Percentiles rank a stretch among this genome's conserved stretches.
phyloP scores from a whole-genome alignment of 2,329 filamentous ascomycete species.

The Drechslerella stenobrocha region DNA sequence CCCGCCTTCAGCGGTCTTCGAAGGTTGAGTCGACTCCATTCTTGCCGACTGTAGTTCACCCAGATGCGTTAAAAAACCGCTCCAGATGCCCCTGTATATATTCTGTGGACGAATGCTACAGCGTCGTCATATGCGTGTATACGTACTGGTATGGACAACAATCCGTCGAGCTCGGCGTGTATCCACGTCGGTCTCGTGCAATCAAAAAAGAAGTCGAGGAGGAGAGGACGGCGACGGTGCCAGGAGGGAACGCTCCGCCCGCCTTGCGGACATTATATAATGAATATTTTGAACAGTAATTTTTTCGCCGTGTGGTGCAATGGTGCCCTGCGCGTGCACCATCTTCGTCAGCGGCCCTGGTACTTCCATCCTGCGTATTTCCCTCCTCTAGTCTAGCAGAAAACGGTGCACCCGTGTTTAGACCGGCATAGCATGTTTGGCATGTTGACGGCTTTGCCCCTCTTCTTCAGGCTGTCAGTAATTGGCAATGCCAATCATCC shows the following conservation, averaged over 20 bases:
- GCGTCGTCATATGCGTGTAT: background rate
- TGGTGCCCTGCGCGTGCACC: slow-evolving; percentile 3
- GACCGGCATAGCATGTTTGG: slow-evolving; percentile 8
- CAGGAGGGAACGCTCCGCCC: slow-evolving; percentile 18
- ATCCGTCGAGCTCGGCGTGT: slow-evolving; percentile 6
- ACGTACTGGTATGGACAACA: background rate
- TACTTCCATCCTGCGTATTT: background rate
- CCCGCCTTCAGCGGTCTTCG: slow-evolving; percentile 27
- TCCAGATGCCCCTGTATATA: no score
- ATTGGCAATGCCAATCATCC: slow-evolving; percentile 47
- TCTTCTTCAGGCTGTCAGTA: slow-evolving; percentile 47
- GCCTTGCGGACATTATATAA: slow-evolving; percentile 41
- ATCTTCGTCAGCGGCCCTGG: background rate
- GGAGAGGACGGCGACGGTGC: slow-evolving; percentile 5
- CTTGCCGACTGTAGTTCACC: no score
- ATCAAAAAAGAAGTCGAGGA: background rate
- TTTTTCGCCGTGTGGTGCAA: slow-evolving; percentile 23
- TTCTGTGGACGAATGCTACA: no score
- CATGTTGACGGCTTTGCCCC: slow-evolving; percentile 12
- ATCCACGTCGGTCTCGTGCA: slow-evolving; percentile 17
- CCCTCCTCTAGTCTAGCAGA: background rate
- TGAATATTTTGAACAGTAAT: slow-evolving; percentile 5
- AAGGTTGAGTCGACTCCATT: no score
- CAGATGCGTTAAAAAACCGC: no score
- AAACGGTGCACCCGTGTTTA: slow-evolving; percentile 19